Percentiles rank a stretch among this genome's conserved stretches.
phyloP scores from a whole-genome alignment of 805 yeast species.

The Metschnikowia reukaufii region DNA sequence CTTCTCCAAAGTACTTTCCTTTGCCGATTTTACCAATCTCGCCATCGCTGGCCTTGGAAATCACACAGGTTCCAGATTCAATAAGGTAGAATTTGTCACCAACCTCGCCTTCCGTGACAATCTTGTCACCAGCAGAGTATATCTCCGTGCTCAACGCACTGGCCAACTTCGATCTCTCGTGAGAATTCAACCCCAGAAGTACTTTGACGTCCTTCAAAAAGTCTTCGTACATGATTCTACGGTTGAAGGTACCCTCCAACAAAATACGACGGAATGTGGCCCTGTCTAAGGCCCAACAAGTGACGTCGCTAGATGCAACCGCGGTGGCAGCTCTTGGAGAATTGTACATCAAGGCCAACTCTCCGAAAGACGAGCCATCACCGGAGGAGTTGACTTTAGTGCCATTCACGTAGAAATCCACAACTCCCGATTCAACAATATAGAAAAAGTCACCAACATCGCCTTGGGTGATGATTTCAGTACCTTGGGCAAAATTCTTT shows the following conservation, averaged over 20 bases:
- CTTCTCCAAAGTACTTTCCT: conserved; percentile 96
- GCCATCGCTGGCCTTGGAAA: conserved; percentile 61
- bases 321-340: conserved; percentile 98
- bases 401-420: conserved; percentile 75
- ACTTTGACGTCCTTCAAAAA: conserved; percentile 86
- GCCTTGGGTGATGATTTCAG: conserved; percentile 81
- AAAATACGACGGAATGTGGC: conserved; percentile 88
- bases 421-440: conserved; percentile 79
- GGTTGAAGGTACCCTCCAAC: conserved; percentile 85
- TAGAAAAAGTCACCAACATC: conserved; percentile 94
- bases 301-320: conserved; percentile 61
- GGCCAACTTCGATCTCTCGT: conserved; percentile 88
- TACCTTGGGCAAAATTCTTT: conserved; percentile 56
- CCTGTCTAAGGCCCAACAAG: conserved; percentile 88
- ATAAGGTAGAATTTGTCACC: conserved; percentile 48
- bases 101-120: conserved; percentile 80
- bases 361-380: conserved; percentile 92
- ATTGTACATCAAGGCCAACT: conserved; percentile 94
- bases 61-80: conserved; percentile 79
- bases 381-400: conserved; percentile 71
- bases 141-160: conserved; percentile 86
- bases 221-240: conserved; percentile 86
- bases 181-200: conserved; percentile 65
- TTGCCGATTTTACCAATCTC: conserved; percentile 58
- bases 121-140: conserved; percentile 67